Evolutionary conservation across 2,329 filamentous ascomycete genomes (phyloP), one percentile per base, ranked within the genome.

Genomic region (Endoconidiophora polonica): DNA sequence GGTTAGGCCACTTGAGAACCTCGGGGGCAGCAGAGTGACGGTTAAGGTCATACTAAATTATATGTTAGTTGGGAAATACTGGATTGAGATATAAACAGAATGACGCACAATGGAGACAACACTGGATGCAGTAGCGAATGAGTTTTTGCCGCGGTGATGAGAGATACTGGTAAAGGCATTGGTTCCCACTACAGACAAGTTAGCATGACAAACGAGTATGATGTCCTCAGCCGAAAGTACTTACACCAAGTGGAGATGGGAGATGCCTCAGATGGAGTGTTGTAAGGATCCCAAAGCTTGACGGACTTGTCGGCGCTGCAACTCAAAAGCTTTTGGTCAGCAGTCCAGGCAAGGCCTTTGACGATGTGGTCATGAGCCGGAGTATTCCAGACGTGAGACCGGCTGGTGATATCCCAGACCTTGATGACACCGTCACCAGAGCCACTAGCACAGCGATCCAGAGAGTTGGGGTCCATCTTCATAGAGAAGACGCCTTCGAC

Each of bases 391-490:
- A 81, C 72, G 61, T 91, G 82, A 24, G 83, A 78, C 51, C 77
- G 71, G 54, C 72, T 81, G 7, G 79, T 73, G 58, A 91, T 55
- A 49, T 93, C 82, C 87, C 87, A 94, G 33, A 91, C 83, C 66
- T 98, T 98, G 52, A 98, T 77, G 7, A 95, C 79, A 56, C 91
- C 90, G 64, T 98, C 91, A 55, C 88, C 88, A 57, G 82, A 86
- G 41, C 85, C 87, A 59, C 83, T 90, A 5, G 87, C 86, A 57
- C 88, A 76, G 52, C 80, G 71, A 58, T 86, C 75, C 23, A 90
- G 66, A 5, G 79, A 81, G 57, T 77, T 78, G 5, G 83, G 82
- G 58, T 91, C 86, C 63, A 87, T 87, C 53, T 83, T 81, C 63
- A 91, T 77, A 36, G 77, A 77, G 63, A 90, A 91, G 36, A 69